Evolutionary conservation across 164 flowering plant genomes (phyloP).

Genomic region (Nymphaea thermarum): DNA sequence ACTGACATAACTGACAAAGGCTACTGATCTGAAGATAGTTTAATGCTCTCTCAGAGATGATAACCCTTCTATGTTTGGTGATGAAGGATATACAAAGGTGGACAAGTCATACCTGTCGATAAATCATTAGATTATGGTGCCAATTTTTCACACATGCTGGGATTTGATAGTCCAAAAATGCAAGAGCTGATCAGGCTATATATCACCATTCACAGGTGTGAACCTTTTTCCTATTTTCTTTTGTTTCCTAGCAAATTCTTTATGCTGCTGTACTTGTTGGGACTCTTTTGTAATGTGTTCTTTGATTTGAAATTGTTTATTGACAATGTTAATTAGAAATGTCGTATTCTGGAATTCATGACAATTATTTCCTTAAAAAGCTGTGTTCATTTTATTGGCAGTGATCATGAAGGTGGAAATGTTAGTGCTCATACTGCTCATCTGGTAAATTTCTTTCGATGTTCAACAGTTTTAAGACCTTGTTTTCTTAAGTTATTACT

Average conservation of each 20-base stretch:
- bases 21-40: no score
- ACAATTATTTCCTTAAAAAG: not conserved
- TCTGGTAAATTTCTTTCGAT: constrained; percentile 43
- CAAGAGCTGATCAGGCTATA: constrained; percentile 96
- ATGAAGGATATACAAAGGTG: constrained; percentile 74
- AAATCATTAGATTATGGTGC: constrained; percentile 88
- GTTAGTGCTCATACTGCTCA: constrained; percentile 99
- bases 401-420: constrained; percentile 99
- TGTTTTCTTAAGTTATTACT: no score
- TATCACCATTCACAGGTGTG: constrained; percentile 82
- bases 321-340: not conserved
- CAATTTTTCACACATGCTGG: constrained; percentile 93
- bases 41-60: not conserved
- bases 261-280: not conserved
- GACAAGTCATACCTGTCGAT: constrained; percentile 47
- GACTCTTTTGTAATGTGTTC: not conserved
- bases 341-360: not conserved
- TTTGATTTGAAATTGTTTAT: not conserved
- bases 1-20: no score
- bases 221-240: constrained; percentile 1
- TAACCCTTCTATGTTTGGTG: not conserved
- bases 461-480: no score
- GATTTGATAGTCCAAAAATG: constrained; percentile 84
- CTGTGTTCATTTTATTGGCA: constrained; percentile 17
- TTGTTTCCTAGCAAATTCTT: not conserved